These are phyloP conservation scores for Diaporthe citriasiana DNA, from an alignment of 2,329 filamentous ascomycete genomes.

Conservation along the genomic window DNA sequence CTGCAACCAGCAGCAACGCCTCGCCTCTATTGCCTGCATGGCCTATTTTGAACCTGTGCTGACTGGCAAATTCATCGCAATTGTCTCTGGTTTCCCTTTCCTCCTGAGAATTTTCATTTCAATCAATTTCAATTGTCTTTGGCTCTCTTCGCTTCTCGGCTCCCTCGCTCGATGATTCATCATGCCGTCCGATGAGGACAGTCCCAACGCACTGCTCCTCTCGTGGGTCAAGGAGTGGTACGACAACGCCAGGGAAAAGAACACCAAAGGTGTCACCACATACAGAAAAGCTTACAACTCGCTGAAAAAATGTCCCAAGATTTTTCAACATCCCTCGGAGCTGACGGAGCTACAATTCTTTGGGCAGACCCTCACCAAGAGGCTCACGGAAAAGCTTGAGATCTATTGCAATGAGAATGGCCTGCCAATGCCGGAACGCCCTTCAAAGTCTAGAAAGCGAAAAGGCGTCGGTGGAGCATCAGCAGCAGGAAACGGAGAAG, in stretches of 20 bases:
- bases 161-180: slow-evolving; percentile 4
- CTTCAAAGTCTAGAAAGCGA: slow-evolving; percentile 58
- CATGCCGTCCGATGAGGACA: slow-evolving; percentile 54
- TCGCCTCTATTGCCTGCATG: background rate
- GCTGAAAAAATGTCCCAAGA: slow-evolving; percentile 80
- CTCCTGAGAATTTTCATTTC: background rate
- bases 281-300: slow-evolving; percentile 84
- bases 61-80: background rate
- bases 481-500: slow-evolving; percentile 49
- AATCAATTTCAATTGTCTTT: background rate
- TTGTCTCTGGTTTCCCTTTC: background rate
- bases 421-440: slow-evolving; percentile 75
- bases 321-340: slow-evolving; percentile 80
- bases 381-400: slow-evolving; percentile 73
- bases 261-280: slow-evolving; percentile 77
- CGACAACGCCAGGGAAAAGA: slow-evolving; percentile 76
- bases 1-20: slow-evolving; percentile 7
- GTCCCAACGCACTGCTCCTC: slow-evolving; percentile 79
- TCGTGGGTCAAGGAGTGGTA: slow-evolving; percentile 84
- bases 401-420: slow-evolving; percentile 76
- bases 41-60: background rate
- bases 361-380: slow-evolving; percentile 78
- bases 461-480: slow-evolving; percentile 47
- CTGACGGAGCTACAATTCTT: slow-evolving; percentile 81
- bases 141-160: background rate